Evolutionary conservation across 2,329 filamentous ascomycete genomes (phyloP).

Genomic region (Grosmannia huntii): DNA sequence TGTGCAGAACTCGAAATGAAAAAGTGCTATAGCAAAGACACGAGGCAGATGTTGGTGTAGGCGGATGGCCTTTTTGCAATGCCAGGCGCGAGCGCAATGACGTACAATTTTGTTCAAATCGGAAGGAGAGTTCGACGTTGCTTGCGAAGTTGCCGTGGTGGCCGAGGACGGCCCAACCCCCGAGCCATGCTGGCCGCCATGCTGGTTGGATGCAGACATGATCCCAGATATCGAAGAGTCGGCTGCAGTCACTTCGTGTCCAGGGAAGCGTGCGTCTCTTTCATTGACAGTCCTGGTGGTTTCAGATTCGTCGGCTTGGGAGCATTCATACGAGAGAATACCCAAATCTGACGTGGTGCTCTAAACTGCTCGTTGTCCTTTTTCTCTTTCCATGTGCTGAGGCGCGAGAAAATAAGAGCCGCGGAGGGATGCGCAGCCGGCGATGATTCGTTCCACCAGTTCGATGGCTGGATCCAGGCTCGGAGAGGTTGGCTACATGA

Average conservation of each 20-base stretch:
- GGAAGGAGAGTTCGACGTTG: slow-evolving; percentile 41
- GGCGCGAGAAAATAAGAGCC: not conserved
- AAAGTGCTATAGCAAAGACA: not conserved
- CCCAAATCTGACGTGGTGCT: not conserved
- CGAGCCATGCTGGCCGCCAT: slow-evolving; percentile 11
- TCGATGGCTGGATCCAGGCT: not conserved
- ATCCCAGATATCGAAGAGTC: not conserved
- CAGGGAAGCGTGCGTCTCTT: not conserved
- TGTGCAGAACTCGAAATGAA: not conserved
- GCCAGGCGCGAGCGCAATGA: slow-evolving; percentile 10
- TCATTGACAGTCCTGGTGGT: not conserved
- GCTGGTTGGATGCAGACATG: slow-evolving; percentile 10
- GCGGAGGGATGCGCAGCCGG: not conserved
- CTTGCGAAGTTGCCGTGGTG: slow-evolving; percentile 9
- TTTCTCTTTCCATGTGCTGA: not conserved
- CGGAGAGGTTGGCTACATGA: not conserved
- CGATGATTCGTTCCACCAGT: not conserved
- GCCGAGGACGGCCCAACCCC: slow-evolving; percentile 11
- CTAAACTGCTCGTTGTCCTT: not conserved
- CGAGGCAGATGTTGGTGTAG: not conserved
- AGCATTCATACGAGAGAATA: not conserved
- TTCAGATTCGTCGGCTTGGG: not conserved
- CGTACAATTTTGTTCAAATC: slow-evolving; percentile 94
- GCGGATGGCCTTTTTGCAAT: not conserved
- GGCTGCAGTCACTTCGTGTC: not conserved